Base-by-base conservation (phyloP, 805 yeast species). In the Barnettozyma botsteinii region DNA sequence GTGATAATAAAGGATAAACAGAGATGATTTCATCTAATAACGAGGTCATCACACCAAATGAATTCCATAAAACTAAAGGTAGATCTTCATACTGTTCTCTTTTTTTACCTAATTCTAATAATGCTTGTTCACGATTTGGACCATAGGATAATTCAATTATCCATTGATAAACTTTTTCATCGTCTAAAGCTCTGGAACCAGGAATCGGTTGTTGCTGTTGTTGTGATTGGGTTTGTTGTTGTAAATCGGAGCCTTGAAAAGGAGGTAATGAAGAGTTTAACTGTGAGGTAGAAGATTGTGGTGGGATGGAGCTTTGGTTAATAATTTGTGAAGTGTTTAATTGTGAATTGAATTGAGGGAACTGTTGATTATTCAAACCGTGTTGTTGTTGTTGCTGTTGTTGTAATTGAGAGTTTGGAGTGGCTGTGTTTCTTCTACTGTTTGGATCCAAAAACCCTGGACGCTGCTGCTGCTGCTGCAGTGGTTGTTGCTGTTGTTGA, bases 31-130 rank as follows among this genome's bases (percentile, higher is more conserved):
- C 98, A 59, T 86, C 94, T 43, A 91, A 63, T 28, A 91, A 66
- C 17, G 88, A 82, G 3, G 98, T 81, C 94, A 93, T 88, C 11
- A 91, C 97, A 23, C 98, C 98, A 62, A 84, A 89, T 4, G 96
- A 85, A 53, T 91, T 81, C 98, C 98, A 91, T 43, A 91, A 66
- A 5, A 91, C 94, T 29, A 88, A 62, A 0, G 98, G 98, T 43
- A 91, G 70, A 59, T 91, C 98, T 43, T 88, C 97, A 57, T 85
- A 91, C 56, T 87, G 88, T 57, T 91, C 98, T 47, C 98, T 72
- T 56, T 89, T 89, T 58, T 93, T 86, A 9, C 98, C 97, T 33
- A 91, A 69, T 59, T 89, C 97, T 49, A 89, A 66, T 39, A 91
- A 69, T 3, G 98, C 98, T 55, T 91, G 86, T 55, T 93, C 98